A percentile compares a stretch with the other conserved stretches of the same genome.
Conservation (phyloP, 306 rosid genomes). For the Quercus cerris region DNA sequence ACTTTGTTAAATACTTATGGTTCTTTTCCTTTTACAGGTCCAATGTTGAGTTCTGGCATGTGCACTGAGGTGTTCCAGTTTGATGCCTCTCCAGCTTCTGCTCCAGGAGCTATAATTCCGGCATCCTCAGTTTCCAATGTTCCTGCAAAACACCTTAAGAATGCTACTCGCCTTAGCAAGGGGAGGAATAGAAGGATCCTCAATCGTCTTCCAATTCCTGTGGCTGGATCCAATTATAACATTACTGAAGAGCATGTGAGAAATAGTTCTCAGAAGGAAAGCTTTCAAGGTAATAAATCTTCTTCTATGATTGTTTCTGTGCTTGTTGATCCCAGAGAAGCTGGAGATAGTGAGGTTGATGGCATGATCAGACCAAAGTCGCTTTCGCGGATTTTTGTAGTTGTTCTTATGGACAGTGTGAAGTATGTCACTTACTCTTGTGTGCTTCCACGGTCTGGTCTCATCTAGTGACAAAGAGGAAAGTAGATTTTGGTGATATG, state of each 20-base stretch:
- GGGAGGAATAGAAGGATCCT: slow-evolving; percentile 79
- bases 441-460: slow-evolving; percentile 66
- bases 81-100: slow-evolving; percentile 59
- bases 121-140: slow-evolving; percentile 63
- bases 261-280: slow-evolving; percentile 40
- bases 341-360: slow-evolving; percentile 59
- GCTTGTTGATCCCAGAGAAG: slow-evolving; percentile 90
- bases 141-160: slow-evolving; percentile 32
- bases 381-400: slow-evolving; percentile 76
- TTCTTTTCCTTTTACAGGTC: slow-evolving; percentile 54
- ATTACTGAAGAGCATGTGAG: slow-evolving; percentile 45
- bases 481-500: neutral
- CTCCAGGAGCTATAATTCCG: slow-evolving; percentile 83
- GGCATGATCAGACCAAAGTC: slow-evolving; percentile 74
- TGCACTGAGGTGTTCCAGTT: slow-evolving; percentile 98
- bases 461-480: slow-evolving; percentile 53
- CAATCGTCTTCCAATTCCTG: slow-evolving; percentile 49
- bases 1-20: slow-evolving; percentile 11
- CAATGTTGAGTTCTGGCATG: slow-evolving; percentile 94
- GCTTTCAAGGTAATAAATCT: slow-evolving; percentile 54
- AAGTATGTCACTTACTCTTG: slow-evolving; percentile 95
- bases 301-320: slow-evolving; percentile 81
- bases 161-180: slow-evolving; percentile 44
- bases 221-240: slow-evolving; percentile 50
- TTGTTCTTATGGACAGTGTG: slow-evolving; percentile 76